These are phyloP conservation scores for Closterium sp. DNA, from an alignment of 139 green algal genomes.

Conservation along the genomic window DNA sequence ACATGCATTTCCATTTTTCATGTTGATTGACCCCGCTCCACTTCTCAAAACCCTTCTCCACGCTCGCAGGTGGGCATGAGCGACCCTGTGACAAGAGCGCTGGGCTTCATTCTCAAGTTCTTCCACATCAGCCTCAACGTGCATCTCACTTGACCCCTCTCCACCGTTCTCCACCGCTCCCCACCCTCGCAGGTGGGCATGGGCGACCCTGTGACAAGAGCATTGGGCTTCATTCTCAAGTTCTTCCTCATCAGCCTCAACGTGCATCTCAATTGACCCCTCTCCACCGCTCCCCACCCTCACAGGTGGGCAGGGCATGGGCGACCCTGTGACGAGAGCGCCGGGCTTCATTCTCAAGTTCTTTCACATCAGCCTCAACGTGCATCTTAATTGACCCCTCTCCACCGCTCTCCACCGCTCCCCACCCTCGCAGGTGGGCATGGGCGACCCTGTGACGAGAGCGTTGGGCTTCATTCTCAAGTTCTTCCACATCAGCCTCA, in stretches of 20 bases:
- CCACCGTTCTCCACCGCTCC: neutral
- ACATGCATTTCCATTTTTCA: neutral
- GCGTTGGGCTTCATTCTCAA: conserved; percentile 33
- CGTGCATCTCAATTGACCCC: too few species aligned
- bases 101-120: conserved; percentile 39
- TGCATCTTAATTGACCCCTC: too few species aligned
- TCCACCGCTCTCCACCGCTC: neutral
- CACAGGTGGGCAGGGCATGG: conserved; percentile 7
- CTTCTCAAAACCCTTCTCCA: neutral
- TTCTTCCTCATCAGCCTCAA: conserved; percentile 43
- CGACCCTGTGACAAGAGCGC: conserved; percentile 34
- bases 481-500: conserved; percentile 44
- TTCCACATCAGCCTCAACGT: conserved; percentile 42
- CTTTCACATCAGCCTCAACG: conserved; percentile 39
- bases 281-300: neutral
- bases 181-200: neutral
- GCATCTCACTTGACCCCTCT: neutral
- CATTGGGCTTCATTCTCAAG: conserved; percentile 28
- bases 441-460: conserved; percentile 34
- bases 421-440: neutral
- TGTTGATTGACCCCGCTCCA: neutral
- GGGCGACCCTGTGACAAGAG: conserved; percentile 37
- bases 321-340: conserved; percentile 36
- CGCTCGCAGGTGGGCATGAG: neutral
- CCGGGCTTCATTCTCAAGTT: conserved; percentile 38